Evolutionary conservation across 345 rosid species (phyloP).

Genomic region (Carallia pectinifolia): DNA sequence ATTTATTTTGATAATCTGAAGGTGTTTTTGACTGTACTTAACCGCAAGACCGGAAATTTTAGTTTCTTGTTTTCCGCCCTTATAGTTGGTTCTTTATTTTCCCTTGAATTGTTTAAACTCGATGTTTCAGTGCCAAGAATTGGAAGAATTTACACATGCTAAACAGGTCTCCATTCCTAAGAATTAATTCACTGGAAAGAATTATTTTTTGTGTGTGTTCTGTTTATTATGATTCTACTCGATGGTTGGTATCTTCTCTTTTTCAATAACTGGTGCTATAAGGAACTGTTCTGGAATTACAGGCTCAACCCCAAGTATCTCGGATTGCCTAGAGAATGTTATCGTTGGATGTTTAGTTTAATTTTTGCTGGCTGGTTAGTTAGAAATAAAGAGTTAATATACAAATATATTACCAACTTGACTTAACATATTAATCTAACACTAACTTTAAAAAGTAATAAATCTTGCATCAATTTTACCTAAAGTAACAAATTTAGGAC

Average conservation of each 20-base stretch:
- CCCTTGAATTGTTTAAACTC: background rate
- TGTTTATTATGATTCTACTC: too few species aligned
- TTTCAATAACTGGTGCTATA: background rate
- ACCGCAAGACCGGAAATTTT: background rate
- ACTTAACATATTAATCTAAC: too few species aligned
- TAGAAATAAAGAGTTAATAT: background rate
- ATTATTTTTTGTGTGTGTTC: background rate
- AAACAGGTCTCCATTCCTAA: background rate
- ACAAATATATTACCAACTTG: too few species aligned
- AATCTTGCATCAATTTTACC: too few species aligned
- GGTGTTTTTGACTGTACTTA: slow-evolving; percentile 18
- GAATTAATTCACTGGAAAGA: background rate
- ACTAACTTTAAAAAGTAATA: too few species aligned
- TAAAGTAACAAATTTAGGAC: too few species aligned
- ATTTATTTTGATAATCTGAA: slow-evolving; percentile 5
- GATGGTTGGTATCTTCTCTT: background rate
- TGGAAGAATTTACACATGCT: background rate
- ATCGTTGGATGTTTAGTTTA: background rate
- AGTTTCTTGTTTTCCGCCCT: background rate
- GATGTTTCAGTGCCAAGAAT: background rate
- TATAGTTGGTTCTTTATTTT: background rate
- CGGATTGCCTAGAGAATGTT: background rate
- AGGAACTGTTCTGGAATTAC: background rate
- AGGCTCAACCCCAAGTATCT: background rate
- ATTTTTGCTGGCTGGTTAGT: background rate